These are phyloP conservation scores for Xylariales sp. DNA, from an alignment of 2,329 filamentous ascomycete genomes.

Conservation along the genomic window DNA sequence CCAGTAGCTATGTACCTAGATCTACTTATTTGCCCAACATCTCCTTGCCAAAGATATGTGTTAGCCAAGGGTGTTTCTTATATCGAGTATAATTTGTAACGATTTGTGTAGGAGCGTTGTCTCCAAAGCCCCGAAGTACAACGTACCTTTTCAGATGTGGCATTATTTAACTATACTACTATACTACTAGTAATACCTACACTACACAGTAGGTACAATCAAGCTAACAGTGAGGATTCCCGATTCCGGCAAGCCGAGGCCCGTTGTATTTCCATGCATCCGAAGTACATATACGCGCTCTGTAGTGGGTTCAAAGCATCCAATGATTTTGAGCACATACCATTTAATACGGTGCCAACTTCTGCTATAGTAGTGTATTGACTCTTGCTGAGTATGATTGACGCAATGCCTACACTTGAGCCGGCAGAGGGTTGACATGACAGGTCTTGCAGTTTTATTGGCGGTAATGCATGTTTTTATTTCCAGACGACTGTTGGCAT, in stretches of 20 bases:
- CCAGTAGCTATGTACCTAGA: too few relatives aligned
- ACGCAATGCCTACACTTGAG: conserved; percentile 18
- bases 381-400: conserved; percentile 2
- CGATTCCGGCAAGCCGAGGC: conserved; percentile 35
- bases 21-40: too few relatives aligned
- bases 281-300: conserved; percentile 15
- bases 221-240: conserved; percentile 22
- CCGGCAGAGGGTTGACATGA: conserved; percentile 10
- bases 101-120: conserved; percentile 15
- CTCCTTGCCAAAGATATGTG: too few relatives aligned
- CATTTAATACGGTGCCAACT: conserved; percentile 14
- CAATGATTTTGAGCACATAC: conserved; percentile 3
- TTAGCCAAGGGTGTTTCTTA: background rate
- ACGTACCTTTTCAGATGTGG: background rate
- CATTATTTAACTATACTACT: background rate
- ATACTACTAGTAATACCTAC: conserved; percentile 6
- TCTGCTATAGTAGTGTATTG: background rate
- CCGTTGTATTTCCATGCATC: background rate
- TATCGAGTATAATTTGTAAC: conserved; percentile 8
- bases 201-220: conserved; percentile 24
- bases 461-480: conserved; percentile 5
- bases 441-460: conserved; percentile 21
- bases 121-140: conserved; percentile 20
- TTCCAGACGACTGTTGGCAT: conserved; percentile 5
- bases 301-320: conserved; percentile 1